A percentile compares a stretch with the other conserved stretches of the same genome.
These are phyloP conservation scores for Corrigiola litoralis DNA, from an alignment of 179 eudicot species.

Conservation along the genomic window DNA sequence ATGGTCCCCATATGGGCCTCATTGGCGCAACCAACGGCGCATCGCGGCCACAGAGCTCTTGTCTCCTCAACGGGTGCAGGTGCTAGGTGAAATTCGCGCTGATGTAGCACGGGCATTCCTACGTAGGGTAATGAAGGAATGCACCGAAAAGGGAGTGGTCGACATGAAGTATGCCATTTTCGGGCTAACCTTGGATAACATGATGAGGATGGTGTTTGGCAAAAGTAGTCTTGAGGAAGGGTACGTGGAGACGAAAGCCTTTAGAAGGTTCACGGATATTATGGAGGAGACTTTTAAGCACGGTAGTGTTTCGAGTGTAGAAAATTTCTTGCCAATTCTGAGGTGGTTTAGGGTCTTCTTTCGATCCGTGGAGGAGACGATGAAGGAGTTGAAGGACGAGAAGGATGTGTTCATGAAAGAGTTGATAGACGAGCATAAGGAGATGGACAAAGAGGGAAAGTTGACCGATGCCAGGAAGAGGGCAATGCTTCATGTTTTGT, in stretches of 20 bases:
- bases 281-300: slow-evolving; percentile 17
- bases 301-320: neutral
- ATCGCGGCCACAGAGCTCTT: slow-evolving; percentile 28
- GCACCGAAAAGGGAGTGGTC: slow-evolving; percentile 15
- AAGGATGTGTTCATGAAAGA: slow-evolving; percentile 1
- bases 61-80: slow-evolving; percentile 30
- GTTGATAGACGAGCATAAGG: slow-evolving; percentile 4
- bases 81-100: slow-evolving; percentile 21
- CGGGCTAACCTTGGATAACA: slow-evolving; percentile 22
- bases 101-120: slow-evolving; percentile 27
- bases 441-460: neutral
- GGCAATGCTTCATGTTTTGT: slow-evolving; percentile 10
- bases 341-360: neutral
- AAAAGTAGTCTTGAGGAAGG: slow-evolving; percentile 26
- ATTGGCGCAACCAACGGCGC: slow-evolving; percentile 32
- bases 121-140: slow-evolving; percentile 6
- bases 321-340: slow-evolving; percentile 1
- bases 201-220: slow-evolving; percentile 33
- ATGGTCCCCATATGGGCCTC: slow-evolving; percentile 37
- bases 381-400: slow-evolving; percentile 2
- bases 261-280: no score
- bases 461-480: neutral
- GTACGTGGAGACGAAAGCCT: no score
- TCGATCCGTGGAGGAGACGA: neutral
- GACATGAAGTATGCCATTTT: slow-evolving; percentile 24